phyloP scores from a whole-genome alignment of 371 early-diverging fungal species.

The Fennellomyces sp. region DNA sequence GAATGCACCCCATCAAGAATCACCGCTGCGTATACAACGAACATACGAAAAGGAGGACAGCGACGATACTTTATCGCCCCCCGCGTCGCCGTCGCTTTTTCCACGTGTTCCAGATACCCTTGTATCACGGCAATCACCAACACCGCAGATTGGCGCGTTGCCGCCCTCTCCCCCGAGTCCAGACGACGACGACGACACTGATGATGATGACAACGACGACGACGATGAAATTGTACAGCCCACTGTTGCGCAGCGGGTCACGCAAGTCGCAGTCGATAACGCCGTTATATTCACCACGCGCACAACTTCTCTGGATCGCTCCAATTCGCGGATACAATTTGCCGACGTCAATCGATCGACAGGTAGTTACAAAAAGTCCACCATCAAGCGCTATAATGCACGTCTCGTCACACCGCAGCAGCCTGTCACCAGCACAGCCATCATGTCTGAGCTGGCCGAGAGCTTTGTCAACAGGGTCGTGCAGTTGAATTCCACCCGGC shows the following conservation, averaged over 20 bases:
- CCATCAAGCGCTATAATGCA: background rate
- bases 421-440: slow-evolving; percentile 22
- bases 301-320: slow-evolving; percentile 34
- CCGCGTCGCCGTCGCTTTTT: slow-evolving; percentile 15
- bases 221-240: background rate
- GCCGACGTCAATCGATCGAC: slow-evolving; percentile 7
- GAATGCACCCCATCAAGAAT: background rate
- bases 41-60: background rate
- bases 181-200: background rate
- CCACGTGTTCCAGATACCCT: slow-evolving; percentile 9
- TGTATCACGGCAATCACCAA: slow-evolving; percentile 1
- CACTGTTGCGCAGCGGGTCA: slow-evolving; percentile 3
- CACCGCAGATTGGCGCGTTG: background rate
- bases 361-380: background rate
- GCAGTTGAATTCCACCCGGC: slow-evolving; percentile 28
- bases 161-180: background rate
- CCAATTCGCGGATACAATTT: background rate
- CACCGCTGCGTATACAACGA: background rate
- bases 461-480: slow-evolving; percentile 28
- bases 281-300: slow-evolving; percentile 26
- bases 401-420: background rate
- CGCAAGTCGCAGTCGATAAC: slow-evolving; percentile 11
- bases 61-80: slow-evolving; percentile 10
- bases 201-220: background rate
- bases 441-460: slow-evolving; percentile 35